A percentile compares a stretch with the other conserved stretches of the same genome.
Conservation (phyloP, 768 basidiomycete genomes). For the Neoboletus brunneissimus region DNA sequence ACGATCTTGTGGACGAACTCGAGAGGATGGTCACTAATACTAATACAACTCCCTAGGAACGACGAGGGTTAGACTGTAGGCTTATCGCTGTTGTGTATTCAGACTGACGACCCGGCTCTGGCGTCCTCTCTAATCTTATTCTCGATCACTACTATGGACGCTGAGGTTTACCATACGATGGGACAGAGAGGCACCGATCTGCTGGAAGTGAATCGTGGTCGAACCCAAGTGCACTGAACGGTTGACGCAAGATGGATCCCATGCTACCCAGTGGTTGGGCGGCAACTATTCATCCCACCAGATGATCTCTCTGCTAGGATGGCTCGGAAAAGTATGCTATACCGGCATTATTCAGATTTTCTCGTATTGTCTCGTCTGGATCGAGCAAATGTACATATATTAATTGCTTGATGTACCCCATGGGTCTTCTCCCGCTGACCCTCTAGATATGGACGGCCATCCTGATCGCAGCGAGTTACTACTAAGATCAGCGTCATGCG, state of each 20-base stretch:
- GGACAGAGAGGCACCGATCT: no score
- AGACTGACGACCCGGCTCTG: neutral
- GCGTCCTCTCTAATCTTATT: neutral
- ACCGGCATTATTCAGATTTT: neutral
- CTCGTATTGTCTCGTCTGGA: neutral
- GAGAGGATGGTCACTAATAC: constrained; percentile 52
- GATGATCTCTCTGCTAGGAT: neutral
- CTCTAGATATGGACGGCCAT: constrained; percentile 13
- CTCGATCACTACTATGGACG: neutral
- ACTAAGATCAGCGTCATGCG: constrained; percentile 7
- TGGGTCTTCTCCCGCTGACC: constrained; percentile 14
- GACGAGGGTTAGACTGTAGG: neutral
- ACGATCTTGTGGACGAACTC: constrained; percentile 77
- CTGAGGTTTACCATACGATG: no score
- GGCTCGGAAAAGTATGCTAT: neutral
- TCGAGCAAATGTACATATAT: neutral
- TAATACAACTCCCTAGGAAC: neutral
- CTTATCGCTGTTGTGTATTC: neutral
- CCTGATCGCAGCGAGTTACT: constrained; percentile 6
- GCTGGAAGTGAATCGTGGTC: no score
- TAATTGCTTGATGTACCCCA: constrained; percentile 13
- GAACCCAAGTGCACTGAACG: no score
- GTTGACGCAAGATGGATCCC: no score
- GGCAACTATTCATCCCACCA: neutral
- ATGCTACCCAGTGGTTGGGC: no score